phyloP scores from a whole-genome alignment of 768 basidiomycete species.

The Cystobasidium tubakii region DNA sequence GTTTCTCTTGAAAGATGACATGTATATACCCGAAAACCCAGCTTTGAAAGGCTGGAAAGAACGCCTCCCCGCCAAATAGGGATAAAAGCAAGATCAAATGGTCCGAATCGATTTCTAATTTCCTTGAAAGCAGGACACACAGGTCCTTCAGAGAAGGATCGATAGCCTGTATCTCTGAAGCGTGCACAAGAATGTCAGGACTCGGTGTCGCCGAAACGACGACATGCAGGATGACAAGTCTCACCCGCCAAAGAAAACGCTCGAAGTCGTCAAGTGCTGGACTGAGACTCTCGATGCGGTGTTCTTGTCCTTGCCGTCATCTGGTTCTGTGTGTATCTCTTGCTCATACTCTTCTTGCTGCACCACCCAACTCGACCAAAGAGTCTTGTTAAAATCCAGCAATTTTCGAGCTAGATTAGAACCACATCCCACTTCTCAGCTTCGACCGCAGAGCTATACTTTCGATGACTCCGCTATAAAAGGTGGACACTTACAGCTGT shows the following conservation, averaged over 20 bases:
- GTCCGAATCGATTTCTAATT: slow-evolving; percentile 44
- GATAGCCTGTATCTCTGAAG: slow-evolving; percentile 52
- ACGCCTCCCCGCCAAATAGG: slow-evolving; percentile 55
- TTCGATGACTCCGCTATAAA: no score
- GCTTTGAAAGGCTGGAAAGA: slow-evolving; percentile 50
- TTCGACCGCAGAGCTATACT: not conserved
- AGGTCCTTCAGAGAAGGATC: slow-evolving; percentile 46
- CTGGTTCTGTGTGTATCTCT: slow-evolving; percentile 10
- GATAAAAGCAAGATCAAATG: slow-evolving; percentile 53
- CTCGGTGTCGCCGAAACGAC: no score
- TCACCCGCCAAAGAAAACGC: slow-evolving; percentile 49
- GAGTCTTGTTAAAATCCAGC: slow-evolving; percentile 49
- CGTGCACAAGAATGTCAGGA: not conserved
- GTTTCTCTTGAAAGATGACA: not conserved
- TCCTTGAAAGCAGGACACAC: slow-evolving; percentile 52
- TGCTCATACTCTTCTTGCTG: slow-evolving; percentile 42
- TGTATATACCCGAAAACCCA: slow-evolving; percentile 51
- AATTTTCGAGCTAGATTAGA: slow-evolving; percentile 49
- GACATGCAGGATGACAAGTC: no score
- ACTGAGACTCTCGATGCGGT: not conserved
- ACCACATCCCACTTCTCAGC: no score
- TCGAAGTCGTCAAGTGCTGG: slow-evolving; percentile 4
- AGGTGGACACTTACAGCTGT: slow-evolving; percentile 49
- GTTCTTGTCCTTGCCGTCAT: not conserved
- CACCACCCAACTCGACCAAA: slow-evolving; percentile 54